Conservation (phyloP, 768 basidiomycete species). For the Pholiota microspora region DNA sequence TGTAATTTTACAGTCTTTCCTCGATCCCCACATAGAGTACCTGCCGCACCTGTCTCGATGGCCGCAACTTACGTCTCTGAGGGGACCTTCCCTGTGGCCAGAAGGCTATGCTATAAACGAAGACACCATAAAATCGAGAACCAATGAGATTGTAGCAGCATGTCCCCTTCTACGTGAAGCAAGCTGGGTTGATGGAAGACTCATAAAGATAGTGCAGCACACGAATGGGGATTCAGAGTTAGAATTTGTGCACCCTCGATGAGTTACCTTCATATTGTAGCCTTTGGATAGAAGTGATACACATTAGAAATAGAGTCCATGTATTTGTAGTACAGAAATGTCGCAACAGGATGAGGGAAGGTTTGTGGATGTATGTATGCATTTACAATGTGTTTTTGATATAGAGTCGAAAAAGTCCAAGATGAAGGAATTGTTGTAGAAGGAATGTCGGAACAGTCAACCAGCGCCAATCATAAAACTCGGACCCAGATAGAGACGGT, state of each 20-base stretch:
- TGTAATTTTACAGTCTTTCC: not conserved
- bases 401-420: not conserved
- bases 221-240: not conserved
- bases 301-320: not conserved
- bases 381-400: not conserved
- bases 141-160: not conserved
- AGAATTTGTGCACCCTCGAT: not conserved
- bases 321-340: not conserved
- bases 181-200: not conserved
- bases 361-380: not conserved
- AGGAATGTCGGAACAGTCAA: not conserved
- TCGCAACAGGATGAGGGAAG: not conserved
- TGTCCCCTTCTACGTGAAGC: not conserved
- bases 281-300: too few relatives aligned
- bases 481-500: too few relatives aligned
- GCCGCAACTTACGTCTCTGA: not conserved
- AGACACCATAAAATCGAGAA: not conserved
- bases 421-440: not conserved
- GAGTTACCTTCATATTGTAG: not conserved
- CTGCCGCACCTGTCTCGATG: slow-evolving; percentile 5
- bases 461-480: not conserved
- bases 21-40: not conserved
- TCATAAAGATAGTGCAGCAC: not conserved
- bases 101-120: not conserved
- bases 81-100: slow-evolving; percentile 11